These are phyloP conservation scores for Gnaphalium uliginosum DNA, from an alignment of 129 eudicot species.

Conservation along the genomic window DNA sequence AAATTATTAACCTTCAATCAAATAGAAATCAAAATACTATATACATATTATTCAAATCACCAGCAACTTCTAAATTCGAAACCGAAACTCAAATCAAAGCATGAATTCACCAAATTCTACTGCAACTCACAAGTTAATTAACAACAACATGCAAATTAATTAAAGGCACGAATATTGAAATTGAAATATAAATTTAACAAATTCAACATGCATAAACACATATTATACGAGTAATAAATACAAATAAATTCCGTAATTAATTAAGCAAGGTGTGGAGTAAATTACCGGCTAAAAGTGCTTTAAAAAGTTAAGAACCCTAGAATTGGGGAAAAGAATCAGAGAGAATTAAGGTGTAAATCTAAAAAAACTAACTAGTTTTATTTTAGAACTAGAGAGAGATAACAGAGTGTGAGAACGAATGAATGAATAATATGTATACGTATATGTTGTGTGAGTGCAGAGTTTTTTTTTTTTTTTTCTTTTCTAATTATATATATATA, in stretches of 20 bases:
- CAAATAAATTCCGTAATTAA: background rate
- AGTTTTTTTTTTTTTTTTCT: background rate
- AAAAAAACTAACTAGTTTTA: background rate
- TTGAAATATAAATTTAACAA: background rate
- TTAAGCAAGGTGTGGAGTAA: background rate
- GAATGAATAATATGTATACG: background rate
- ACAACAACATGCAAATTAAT: conserved; percentile 20
- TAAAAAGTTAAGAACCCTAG: conserved; percentile 16
- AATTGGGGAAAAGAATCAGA: conserved; percentile 20
- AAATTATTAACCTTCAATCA: too few species aligned
- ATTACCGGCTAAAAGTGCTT: conserved; percentile 9
- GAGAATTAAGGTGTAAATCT: conserved; percentile 21
- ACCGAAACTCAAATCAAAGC: conserved; percentile 1
- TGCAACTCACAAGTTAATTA: background rate
- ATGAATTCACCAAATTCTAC: conserved; percentile 14
- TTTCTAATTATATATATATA: too few species aligned
- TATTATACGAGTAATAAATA: background rate
- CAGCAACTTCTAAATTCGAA: conserved; percentile 17
- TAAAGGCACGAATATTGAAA: background rate
- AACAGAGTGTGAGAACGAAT: background rate
- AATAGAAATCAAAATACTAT: too few species aligned
- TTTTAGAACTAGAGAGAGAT: background rate
- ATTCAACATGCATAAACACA: conserved; percentile 26
- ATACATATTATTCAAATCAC: conserved; percentile 19
- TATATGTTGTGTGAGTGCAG: conserved; percentile 8